These are phyloP conservation scores for Penicillium odoratum DNA, from an alignment of 495 filamentous ascomycete species.

Conservation along the genomic window DNA sequence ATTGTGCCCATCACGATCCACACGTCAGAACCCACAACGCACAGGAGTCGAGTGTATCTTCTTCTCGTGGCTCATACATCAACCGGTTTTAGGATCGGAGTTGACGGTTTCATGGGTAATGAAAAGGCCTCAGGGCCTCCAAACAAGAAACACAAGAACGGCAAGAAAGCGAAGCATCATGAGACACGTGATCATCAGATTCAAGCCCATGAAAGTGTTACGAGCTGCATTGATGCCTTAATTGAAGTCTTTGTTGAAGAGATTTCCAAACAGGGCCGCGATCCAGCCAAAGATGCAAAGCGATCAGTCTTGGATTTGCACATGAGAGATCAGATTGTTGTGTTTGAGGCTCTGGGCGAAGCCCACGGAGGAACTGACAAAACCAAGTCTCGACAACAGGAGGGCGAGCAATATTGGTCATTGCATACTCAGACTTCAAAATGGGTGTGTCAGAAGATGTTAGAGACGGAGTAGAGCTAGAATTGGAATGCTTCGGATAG, in stretches of 20 bases:
- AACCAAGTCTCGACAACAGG: conserved; percentile 23
- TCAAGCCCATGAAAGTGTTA: background rate
- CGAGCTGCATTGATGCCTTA: conserved; percentile 34
- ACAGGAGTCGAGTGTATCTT: conserved; percentile 65
- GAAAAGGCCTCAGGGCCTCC: conserved; percentile 24
- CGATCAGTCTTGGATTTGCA: conserved; percentile 61
- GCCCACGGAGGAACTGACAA: conserved; percentile 2
- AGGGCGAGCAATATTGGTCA: conserved; percentile 52
- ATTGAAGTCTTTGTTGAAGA: conserved; percentile 60
- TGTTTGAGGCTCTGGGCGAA: conserved; percentile 71
- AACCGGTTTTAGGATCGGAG: conserved; percentile 61
- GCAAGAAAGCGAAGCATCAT: conserved; percentile 9
- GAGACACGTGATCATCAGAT: background rate
- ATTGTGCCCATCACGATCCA: conserved; percentile 47
- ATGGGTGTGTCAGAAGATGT: conserved; percentile 62
- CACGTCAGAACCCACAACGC: conserved; percentile 55
- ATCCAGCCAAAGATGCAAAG: background rate
- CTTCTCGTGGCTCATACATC: conserved; percentile 70
- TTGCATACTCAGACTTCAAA: conserved; percentile 71
- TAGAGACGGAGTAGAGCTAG: conserved; percentile 12
- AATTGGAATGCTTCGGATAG: background rate
- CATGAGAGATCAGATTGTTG: conserved; percentile 77
- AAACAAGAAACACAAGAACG: conserved; percentile 10
- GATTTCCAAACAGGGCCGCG: conserved; percentile 32
- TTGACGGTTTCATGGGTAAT: conserved; percentile 61